Evolutionary conservation across 106 monocot species (phyloP).

Genomic region (Triglochin maritima): DNA sequence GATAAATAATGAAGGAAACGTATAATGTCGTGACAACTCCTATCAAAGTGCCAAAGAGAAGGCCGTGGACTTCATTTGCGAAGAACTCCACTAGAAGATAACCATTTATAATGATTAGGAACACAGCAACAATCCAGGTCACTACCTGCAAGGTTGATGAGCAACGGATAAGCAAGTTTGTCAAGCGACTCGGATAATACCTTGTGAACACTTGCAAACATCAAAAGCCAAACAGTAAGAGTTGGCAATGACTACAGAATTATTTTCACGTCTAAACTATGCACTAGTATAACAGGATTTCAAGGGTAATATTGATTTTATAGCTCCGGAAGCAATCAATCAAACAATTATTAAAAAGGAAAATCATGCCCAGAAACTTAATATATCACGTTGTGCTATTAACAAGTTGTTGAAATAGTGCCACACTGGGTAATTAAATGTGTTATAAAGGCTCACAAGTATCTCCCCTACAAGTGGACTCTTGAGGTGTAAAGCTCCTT

Average conservation of each 20-base stretch:
- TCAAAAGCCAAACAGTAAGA: neutral
- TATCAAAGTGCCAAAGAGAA: conserved; percentile 12
- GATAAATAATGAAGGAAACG: conserved; percentile 41
- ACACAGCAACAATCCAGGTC: conserved; percentile 45
- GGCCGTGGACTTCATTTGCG: conserved; percentile 35
- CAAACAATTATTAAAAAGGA: no score
- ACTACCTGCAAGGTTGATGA: conserved; percentile 20
- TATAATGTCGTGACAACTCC: conserved; percentile 19
- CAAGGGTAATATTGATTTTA: neutral
- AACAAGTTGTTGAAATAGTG: no score
- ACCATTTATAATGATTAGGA: conserved; percentile 54
- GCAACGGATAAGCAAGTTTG: neutral
- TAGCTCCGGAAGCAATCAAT: no score
- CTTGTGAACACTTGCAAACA: neutral
- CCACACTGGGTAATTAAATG: no score
- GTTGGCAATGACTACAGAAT: neutral
- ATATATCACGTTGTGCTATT: no score
- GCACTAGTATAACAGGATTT: neutral
- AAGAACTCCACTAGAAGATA: conserved; percentile 59
- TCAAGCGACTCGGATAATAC: neutral
- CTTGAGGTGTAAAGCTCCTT: no score
- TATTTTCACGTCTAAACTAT: neutral
- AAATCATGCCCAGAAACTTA: no score
- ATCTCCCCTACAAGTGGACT: no score
- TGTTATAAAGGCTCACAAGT: no score